These are phyloP conservation scores for Phalaenopsis hybrid DNA, from an alignment of 116 monocot genomes.

Conservation along the genomic window DNA sequence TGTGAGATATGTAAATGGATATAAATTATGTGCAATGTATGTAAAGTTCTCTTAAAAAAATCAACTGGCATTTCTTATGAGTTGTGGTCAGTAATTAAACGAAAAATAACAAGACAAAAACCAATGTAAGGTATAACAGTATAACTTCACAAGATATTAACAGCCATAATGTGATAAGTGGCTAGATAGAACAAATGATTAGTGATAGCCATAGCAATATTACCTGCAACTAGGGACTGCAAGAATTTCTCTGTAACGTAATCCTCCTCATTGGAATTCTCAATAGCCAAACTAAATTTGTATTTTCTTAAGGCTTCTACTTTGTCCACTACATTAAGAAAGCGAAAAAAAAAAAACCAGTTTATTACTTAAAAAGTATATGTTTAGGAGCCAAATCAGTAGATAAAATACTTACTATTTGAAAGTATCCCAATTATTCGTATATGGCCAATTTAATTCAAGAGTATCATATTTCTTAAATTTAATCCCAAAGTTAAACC, in stretches of 20 bases:
- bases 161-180: background rate
- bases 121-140: background rate
- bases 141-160: background rate
- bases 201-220: background rate
- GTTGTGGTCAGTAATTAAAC: background rate
- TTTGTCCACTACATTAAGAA: slow-evolving; percentile 61
- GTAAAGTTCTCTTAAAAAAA: background rate
- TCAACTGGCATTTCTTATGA: background rate
- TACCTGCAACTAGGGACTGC: slow-evolving; percentile 97
- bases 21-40: no score
- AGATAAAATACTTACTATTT: background rate
- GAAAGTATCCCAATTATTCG: no score
- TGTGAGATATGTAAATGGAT: no score
- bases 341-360: background rate
- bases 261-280: slow-evolving; percentile 94
- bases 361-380: background rate
- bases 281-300: slow-evolving; percentile 97
- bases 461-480: no score
- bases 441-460: no score
- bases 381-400: background rate
- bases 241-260: slow-evolving; percentile 98
- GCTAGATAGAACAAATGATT: background rate
- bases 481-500: no score
- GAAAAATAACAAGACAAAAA: background rate
- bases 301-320: slow-evolving; percentile 72